These are phyloP conservation scores for Escallonia herrerae DNA, from an alignment of 129 eudicot species.

Conservation along the genomic window DNA sequence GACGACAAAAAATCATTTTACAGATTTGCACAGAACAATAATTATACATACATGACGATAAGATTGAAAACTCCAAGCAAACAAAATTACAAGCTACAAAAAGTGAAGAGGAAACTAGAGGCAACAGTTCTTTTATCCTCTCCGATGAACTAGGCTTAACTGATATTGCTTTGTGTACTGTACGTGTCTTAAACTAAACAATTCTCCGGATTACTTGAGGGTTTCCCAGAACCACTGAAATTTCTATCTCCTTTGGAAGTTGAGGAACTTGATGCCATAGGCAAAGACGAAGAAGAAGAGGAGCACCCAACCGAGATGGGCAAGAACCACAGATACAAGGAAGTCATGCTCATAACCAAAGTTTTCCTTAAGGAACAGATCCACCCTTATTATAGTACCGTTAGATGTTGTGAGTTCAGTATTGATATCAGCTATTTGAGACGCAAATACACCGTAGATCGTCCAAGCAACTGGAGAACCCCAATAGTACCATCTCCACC, in stretches of 20 bases:
- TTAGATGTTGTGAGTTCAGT: background rate
- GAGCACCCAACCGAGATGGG: conserved; percentile 23
- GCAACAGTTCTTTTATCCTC: too few species aligned
- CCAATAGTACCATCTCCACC: conserved; percentile 41
- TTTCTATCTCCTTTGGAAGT: conserved; percentile 22
- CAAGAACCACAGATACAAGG: conserved; percentile 19
- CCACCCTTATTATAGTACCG: background rate
- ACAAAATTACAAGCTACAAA: too few species aligned
- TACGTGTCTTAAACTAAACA: too few species aligned
- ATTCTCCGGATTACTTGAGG: too few species aligned
- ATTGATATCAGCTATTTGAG: conserved; percentile 10
- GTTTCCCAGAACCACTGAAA: too few species aligned
- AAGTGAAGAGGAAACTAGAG: too few species aligned
- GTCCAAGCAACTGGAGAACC: conserved; percentile 27
- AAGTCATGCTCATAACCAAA: conserved; percentile 27
- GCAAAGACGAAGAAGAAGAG: conserved; percentile 23
- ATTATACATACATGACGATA: too few species aligned
- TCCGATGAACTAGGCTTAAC: too few species aligned
- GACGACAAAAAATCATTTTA: too few species aligned
- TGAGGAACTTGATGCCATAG: conserved; percentile 31
- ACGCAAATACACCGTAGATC: conserved; percentile 22
- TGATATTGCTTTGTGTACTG: too few species aligned
- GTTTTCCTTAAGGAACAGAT: conserved; percentile 10
- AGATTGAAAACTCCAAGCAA: too few species aligned
- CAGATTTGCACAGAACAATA: too few species aligned